Evolutionary conservation across 2,329 filamentous ascomycete genomes (phyloP), one percentile per base, ranked within the genome.

Genomic region (Cytospora mali): DNA sequence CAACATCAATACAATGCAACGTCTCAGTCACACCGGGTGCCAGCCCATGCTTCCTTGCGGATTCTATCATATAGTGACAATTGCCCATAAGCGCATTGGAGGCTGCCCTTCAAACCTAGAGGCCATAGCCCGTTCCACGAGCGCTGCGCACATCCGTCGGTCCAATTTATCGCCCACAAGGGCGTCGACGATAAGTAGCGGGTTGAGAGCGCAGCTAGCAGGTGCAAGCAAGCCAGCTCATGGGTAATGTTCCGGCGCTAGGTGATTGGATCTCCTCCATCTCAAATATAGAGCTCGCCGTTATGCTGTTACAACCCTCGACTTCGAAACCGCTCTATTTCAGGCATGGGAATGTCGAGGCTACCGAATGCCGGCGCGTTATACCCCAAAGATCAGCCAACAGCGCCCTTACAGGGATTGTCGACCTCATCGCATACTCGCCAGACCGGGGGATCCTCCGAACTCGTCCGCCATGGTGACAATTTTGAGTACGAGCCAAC

Each of bases 41-140:
- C 21, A 23, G 21, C 25, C 61, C 16, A 56, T 39, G 29, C 31
- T 4, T 67, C 60, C 62, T 72, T 61, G 57, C 65, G 42, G 6
- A 6, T 1, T 10, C 14, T 18, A 31, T 48, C 10, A 21, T 13
- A 23, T 25, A 5, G 50, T 33, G 10, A 48, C 58, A n/a, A 46
- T n/a, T 54, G 42, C 42, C n/a, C n/a, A n/a, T n/a, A n/a, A 46
- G n/a, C 7, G 21, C 42, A 5, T 46, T 10, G n/a, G 7, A 23
- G 21, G 21, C 42, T 23, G 18, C 5, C 39, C 2, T 21, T 23
- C 42, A 46, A 9, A 21, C 10, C n/a, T n/a, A n/a, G n/a, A 23
- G 21, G 23, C 35, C n/a, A 18, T 18, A 39, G 6, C 6, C 31
- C 35, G 2, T n/a, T 39, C 16, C 35, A 18, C 16, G 16, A 39